A percentile compares a stretch with the other conserved stretches of the same genome.
Evolutionary conservation across 2,329 filamentous ascomycete genomes (phyloP).

Genomic region (Botrytis sinoallii): DNA sequence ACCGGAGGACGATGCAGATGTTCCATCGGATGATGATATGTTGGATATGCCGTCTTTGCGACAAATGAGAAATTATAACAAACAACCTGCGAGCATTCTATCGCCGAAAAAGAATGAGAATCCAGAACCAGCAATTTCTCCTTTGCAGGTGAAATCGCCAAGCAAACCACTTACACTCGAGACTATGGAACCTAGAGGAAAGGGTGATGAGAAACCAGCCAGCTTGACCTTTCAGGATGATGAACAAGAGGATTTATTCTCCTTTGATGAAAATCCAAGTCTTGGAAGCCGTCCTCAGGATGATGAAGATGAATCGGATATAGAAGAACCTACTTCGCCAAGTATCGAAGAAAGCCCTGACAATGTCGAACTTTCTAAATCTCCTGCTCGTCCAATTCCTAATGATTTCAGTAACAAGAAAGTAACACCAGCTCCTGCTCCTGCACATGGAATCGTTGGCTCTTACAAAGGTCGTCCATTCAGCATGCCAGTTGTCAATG

Average conservation of each 20-base stretch:
- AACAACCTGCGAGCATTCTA: slow-evolving; percentile 21
- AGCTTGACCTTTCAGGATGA: slow-evolving; percentile 25
- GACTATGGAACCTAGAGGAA: slow-evolving; percentile 4
- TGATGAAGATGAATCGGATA: slow-evolving; percentile 19
- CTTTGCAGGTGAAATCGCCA: slow-evolving; percentile 9
- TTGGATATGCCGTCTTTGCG: slow-evolving; percentile 30
- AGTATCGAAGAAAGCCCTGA: slow-evolving; percentile 10
- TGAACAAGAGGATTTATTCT: slow-evolving; percentile 32
- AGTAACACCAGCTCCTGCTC: background rate
- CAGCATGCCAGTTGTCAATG: slow-evolving; percentile 50
- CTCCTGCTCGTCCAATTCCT: slow-evolving; percentile 13
- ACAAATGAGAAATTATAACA: slow-evolving; percentile 22
- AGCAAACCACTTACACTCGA: slow-evolving; percentile 18
- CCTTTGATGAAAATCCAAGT: slow-evolving; percentile 30
- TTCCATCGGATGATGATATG: slow-evolving; percentile 29
- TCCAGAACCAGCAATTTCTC: slow-evolving; percentile 2
- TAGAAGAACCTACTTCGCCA: slow-evolving; percentile 10
- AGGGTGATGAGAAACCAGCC: slow-evolving; percentile 18
- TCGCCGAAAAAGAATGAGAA: slow-evolving; percentile 3
- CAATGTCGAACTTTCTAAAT: slow-evolving; percentile 18
- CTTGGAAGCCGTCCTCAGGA: slow-evolving; percentile 17
- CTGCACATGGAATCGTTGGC: slow-evolving; percentile 39
- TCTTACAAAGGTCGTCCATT: slow-evolving; percentile 54
- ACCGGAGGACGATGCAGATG: slow-evolving; percentile 15
- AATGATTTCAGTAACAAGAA: slow-evolving; percentile 1